Base-by-base conservation (phyloP, 106 monocot species). In the Dendrobium huoshanense region DNA sequence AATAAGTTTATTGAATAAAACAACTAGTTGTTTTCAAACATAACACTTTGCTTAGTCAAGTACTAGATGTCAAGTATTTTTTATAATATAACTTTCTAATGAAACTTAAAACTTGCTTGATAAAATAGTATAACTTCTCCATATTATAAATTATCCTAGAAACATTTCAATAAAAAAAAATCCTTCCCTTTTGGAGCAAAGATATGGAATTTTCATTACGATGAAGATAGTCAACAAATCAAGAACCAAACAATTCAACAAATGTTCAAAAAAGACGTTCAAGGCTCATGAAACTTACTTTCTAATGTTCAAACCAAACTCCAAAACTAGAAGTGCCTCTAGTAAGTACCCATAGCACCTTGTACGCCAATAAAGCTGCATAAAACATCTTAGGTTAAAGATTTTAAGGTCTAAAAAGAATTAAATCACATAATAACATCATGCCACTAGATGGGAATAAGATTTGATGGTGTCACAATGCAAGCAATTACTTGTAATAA, bases 331-430 rank as follows among this genome's bases (percentile, higher is more conserved):
- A 80, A 93, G 81, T 76, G 94, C 98, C 81, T 92, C 92, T 54
- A 98, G 78, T 83, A 98, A 86, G 79, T 98, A 93, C 77, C 92
- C 87, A 31, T 91, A 76, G 43, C 86, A 31, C 65, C 87, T 87
- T 78, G 95, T 93, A 73, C 98, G 98, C 98, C 98, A 98, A 82
- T 86, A 95, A 67, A 98, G 80, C 98, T 98, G 87, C 77, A 89
- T 11, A 65, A 29, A 76, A 49, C 2, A 45, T 75, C 16, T 73
- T n/a, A 74, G 18, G 49, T 15, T 29, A 49, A 76, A 6, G 16
- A 75, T 75, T 51, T 72, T 40, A 72, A 43, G 74, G 16, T 20
- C 8, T 20, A 42, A 44, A n/a, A 42, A 42, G 31, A 19, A 74
- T n/a, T 20, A 42, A 4, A 74, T 29, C 42, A 44, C 43, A 74